Base-by-base conservation (phyloP, 306 rosid species). In the Gastrolobium bilobum region DNA sequence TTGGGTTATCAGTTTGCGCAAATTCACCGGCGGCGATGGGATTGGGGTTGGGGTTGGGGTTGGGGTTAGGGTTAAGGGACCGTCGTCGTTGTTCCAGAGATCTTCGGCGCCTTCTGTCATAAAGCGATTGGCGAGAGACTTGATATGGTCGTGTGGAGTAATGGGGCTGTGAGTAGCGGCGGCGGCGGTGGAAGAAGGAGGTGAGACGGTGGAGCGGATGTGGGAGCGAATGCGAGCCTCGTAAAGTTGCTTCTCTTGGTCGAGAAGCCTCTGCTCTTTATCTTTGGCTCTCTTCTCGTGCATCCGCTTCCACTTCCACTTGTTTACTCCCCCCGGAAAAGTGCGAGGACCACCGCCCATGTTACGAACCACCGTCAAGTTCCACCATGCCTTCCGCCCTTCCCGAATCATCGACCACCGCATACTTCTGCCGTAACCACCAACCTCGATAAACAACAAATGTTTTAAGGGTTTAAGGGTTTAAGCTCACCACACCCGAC, bases 291-390 rank as follows among this genome's bases (percentile, higher is more conserved):
- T 84, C 37, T 95, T 93, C 87, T 93, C 99, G 79, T 95, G 99
- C 99, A 93, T 92, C 38, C 98, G 97, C 85, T 95, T 95, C 98
- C 96, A 91, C 68, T 93, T 87, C 99, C 99, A 95, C 85, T 95
- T 95, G 93, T 7, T 90, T 0, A 93, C 91, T 3, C 98, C 96
- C 30, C 98, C 96, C 0, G 97, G 97, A 76, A 92, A 95, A 26
- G 99, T 95, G 5, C 97, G 92, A 15, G 99, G 97, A 39, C 99
- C 98, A 4, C 97, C 99, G 3, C 98, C 98, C 99, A 95, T 95
- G 72, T 80, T 61, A 8, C 97, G 90, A 14, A 84, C 31, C 54
- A 81, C 58, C 0, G 77, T 46, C 63, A 88, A 75, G 67, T 33
- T 67, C 70, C 77, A 86, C 31, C 82, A 13, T 4, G 76, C 34